Evolutionary conservation across 768 basidiomycete species (phyloP), one percentile per base, ranked within the genome.

Genomic region (Austroboletus eburneus): DNA sequence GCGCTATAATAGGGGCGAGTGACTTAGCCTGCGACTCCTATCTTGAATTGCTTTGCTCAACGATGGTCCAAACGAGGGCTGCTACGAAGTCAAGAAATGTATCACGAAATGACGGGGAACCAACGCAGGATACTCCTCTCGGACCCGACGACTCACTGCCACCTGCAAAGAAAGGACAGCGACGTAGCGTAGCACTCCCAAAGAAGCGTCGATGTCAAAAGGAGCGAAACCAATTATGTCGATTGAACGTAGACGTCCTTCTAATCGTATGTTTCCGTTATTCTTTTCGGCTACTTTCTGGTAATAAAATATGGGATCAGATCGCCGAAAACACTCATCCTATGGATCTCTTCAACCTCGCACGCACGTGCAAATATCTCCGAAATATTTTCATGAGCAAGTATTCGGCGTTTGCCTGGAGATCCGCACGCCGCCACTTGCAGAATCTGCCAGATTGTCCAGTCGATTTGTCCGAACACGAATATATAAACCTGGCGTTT

Each of bases 401-500:
- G 49, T 17, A 62, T 53, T 37, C 62, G 60, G 46, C 51, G 61
- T 44, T 63, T 45, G 41, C 63, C 51, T 46, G 64, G 59, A 52
- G 45, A 18, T 35, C 25, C 1, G n/a, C 32, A 13, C 62, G 34
- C 16, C 4, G 73, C 22, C 64, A 64, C 38, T 56, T 71, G 12
- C 52, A 53, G 25, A 68, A 65, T 13, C 59, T 75, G 10, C 76
- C 76, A 0, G 43, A 59, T 6, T 72, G 71, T 48, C 76, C 75
- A 2, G 37, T 50, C 7, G 75, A 76, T 50, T 57, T 77, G 45
- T 63, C 52, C 17, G 75, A 77, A 46, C 65, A 66, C 4, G 65
- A 72, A 52, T 77, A 70, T 45, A 70, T 70, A 23, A 69, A 63
- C 43, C 64, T 78, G 13, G 66, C 58, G 13, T 78, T 46, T 18